These are phyloP conservation scores for Fusarium incarnatum DNA, from an alignment of 2,329 filamentous ascomycete species.

Conservation along the genomic window DNA sequence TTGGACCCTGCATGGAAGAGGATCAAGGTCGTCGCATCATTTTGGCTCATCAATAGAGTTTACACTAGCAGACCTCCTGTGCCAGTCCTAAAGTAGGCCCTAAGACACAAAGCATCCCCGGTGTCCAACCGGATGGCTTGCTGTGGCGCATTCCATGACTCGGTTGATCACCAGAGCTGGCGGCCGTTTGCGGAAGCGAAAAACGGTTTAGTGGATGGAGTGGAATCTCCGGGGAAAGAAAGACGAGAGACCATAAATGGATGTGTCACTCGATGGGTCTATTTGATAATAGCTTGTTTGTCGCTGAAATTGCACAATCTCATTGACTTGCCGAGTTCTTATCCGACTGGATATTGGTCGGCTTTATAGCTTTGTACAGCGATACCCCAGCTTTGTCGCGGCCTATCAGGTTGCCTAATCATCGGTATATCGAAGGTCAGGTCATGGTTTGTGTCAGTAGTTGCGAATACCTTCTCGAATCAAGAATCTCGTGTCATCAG, in stretches of 20 bases:
- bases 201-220: not conserved
- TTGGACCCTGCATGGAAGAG: not conserved
- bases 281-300: not conserved
- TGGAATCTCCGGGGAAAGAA: not conserved
- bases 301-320: not conserved
- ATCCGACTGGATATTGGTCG: not conserved
- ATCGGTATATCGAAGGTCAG: not conserved
- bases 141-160: not conserved
- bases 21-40: not conserved
- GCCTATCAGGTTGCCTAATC: not conserved
- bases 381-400: not conserved
- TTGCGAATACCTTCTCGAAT: not conserved
- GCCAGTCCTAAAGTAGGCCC: not conserved
- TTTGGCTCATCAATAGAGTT: constrained; percentile 15
- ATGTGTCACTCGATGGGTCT: not conserved
- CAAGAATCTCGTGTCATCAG: not conserved
- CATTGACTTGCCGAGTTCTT: not conserved
- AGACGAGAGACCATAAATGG: not conserved
- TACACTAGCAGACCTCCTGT: not conserved
- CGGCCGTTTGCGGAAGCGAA: not conserved
- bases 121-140: not conserved
- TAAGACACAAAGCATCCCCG: not conserved
- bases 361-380: not conserved
- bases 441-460: too few relatives aligned
- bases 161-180: not conserved